A percentile compares a stretch with the other conserved stretches of the same genome.
phyloP scores from a whole-genome alignment of 2,329 filamentous ascomycete genomes.

The Cladorrhinum sp. region DNA sequence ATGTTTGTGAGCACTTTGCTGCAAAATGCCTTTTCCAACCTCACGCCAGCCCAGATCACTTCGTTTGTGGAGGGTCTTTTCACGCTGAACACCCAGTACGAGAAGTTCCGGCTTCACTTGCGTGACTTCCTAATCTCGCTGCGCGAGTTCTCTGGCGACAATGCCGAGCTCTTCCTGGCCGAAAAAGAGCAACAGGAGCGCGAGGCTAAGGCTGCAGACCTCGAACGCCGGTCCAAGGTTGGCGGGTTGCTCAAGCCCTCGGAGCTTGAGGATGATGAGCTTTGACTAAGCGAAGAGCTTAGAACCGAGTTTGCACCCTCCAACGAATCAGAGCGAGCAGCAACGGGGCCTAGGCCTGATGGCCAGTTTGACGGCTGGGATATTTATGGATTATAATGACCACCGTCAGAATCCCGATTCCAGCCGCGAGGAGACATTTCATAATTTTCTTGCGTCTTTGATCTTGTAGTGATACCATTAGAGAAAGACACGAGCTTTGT shows the following conservation, averaged over 20 bases:
- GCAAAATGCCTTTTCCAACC: constrained; percentile 87
- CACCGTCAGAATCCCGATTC: background rate
- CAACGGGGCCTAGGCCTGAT: constrained; percentile 16
- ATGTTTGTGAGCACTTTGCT: constrained; percentile 83
- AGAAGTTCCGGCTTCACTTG: constrained; percentile 92
- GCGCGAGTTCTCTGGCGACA: constrained; percentile 95
- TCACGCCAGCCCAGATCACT: constrained; percentile 81
- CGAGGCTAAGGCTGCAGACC: constrained; percentile 81
- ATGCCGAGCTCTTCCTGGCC: constrained; percentile 87
- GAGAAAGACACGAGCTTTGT: constrained; percentile 13
- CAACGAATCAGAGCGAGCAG: constrained; percentile 19
- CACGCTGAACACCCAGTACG: constrained; percentile 79
- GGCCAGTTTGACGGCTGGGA: constrained; percentile 60
- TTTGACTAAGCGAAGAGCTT: constrained; percentile 76
- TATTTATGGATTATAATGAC: constrained; percentile 57
- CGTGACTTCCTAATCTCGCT: constrained; percentile 96
- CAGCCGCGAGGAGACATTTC: background rate
- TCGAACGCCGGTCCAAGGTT: constrained; percentile 90
- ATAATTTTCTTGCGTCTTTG: constrained; percentile 9
- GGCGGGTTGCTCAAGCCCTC: constrained; percentile 94
- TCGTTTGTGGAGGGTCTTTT: constrained; percentile 89
- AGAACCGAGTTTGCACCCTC: constrained; percentile 56
- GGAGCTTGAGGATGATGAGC: constrained; percentile 88
- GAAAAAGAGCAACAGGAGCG: constrained; percentile 91
- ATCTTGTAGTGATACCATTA: constrained; percentile 26